These are phyloP conservation scores for Dactylellina parvicollis DNA, from an alignment of 2,329 filamentous ascomycete species.

Conservation along the genomic window DNA sequence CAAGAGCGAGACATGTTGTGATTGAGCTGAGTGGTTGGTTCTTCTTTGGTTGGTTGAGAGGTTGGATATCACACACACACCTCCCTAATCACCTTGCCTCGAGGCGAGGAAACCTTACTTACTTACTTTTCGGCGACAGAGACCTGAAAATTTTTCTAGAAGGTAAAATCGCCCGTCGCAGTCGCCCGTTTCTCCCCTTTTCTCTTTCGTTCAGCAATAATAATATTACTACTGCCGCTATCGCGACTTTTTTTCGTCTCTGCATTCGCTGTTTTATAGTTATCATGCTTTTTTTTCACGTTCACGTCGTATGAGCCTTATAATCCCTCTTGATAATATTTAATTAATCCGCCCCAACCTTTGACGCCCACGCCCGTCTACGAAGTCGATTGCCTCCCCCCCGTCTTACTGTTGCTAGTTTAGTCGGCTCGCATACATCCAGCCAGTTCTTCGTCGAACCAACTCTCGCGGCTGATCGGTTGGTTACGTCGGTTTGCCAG, in stretches of 20 bases:
- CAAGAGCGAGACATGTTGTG: conserved; percentile 8
- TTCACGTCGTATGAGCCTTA: background rate
- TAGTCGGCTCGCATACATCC: background rate
- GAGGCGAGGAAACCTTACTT: conserved; percentile 16
- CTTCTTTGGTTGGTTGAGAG: conserved; percentile 19
- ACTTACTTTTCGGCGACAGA: background rate
- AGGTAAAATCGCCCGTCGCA: conserved; percentile 31
- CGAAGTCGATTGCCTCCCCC: background rate
- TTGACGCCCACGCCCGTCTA: background rate
- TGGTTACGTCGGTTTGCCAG: conserved; percentile 11
- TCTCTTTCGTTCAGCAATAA: conserved; percentile 1
- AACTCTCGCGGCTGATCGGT: conserved; percentile 10
- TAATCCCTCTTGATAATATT: background rate
- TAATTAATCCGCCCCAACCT: background rate
- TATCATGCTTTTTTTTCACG: background rate
- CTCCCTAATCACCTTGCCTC: no score
- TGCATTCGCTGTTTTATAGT: background rate
- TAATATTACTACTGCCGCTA: background rate
- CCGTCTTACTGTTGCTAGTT: background rate
- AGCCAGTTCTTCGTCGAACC: background rate
- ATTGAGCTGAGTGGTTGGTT: conserved; percentile 21
- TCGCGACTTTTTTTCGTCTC: background rate
- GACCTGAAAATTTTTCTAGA: conserved; percentile 1
- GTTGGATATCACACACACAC: conserved; percentile 17
- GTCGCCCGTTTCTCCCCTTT: background rate